phyloP scores from a whole-genome alignment of 345 rosid species.

The Eucalyptus lansdowneana region DNA sequence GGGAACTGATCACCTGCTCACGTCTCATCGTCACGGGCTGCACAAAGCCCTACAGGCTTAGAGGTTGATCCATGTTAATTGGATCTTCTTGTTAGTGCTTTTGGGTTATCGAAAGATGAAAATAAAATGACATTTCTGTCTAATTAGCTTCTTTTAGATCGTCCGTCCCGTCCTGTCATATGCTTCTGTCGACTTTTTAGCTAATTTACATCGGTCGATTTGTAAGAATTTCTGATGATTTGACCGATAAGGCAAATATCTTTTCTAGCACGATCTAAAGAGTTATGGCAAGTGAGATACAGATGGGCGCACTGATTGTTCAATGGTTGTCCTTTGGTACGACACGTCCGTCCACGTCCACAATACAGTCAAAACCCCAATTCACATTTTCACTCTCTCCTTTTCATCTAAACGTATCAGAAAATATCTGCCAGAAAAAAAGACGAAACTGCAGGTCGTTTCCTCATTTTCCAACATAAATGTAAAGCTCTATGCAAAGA shows the following conservation, averaged over 20 bases:
- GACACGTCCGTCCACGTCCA: neutral
- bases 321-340: neutral
- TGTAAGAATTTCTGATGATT: neutral
- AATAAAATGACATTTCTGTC: neutral
- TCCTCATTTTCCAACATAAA: neutral
- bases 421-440: neutral
- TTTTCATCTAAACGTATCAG: neutral
- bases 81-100: neutral
- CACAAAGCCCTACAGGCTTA: neutral
- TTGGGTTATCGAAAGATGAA: neutral
- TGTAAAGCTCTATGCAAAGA: neutral
- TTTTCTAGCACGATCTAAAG: neutral
- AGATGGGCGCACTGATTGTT: neutral
- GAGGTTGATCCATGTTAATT: neutral
- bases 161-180: neutral
- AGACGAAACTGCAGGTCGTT: neutral
- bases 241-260: neutral
- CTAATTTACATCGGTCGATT: neutral
- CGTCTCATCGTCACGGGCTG: neutral
- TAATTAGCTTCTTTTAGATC: neutral
- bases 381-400: neutral
- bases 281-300: neutral
- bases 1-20: neutral
- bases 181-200: neutral
- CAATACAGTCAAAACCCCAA: neutral